phyloP scores from a whole-genome alignment of 2,329 filamentous ascomycete species.

The Pestalotiopsis sp. region DNA sequence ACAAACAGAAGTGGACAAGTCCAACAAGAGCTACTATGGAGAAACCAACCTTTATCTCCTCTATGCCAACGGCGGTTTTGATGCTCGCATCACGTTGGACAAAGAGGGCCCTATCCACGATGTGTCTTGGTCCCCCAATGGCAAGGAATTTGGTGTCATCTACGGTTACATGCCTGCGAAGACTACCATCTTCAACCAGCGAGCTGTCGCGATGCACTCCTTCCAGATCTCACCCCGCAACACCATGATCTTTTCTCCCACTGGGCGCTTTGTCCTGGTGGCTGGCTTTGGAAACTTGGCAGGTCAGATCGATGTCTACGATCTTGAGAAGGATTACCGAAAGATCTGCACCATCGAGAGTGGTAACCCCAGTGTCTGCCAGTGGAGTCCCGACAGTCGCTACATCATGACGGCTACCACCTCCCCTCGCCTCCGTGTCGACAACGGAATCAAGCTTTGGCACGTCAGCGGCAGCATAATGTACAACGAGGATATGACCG shows the following conservation, averaged over 20 bases:
- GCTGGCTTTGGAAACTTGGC: slow-evolving; percentile 97
- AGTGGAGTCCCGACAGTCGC: slow-evolving; percentile 95
- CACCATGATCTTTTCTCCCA: slow-evolving; percentile 92
- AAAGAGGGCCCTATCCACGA: slow-evolving; percentile 98
- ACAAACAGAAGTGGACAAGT: slow-evolving; percentile 97
- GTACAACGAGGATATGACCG: slow-evolving; percentile 94
- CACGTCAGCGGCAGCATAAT: slow-evolving; percentile 86
- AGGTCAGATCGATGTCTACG: slow-evolving; percentile 97
- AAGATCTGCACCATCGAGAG: slow-evolving; percentile 95
- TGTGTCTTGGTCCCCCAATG: slow-evolving; percentile 97
- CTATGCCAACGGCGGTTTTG: slow-evolving; percentile 87
- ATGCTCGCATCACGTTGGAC: slow-evolving; percentile 88
- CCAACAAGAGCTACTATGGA: slow-evolving; percentile 98
- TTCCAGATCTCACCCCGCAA: slow-evolving; percentile 90
- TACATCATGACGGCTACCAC: slow-evolving; percentile 98
- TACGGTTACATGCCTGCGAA: slow-evolving; percentile 99
- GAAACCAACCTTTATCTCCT: slow-evolving; percentile 97
- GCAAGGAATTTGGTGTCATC: slow-evolving; percentile 95
- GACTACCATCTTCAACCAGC: slow-evolving; percentile 95
- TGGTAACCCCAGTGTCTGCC: slow-evolving; percentile 92
- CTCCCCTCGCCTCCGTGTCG: slow-evolving; percentile 89
- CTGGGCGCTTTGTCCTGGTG: slow-evolving; percentile 88
- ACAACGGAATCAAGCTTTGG: slow-evolving; percentile 96
- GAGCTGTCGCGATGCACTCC: slow-evolving; percentile 78
- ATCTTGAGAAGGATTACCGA: slow-evolving; percentile 88